Conservation (phyloP, 73 alveolate genomes). For the Paramecium sexaurelia region DNA sequence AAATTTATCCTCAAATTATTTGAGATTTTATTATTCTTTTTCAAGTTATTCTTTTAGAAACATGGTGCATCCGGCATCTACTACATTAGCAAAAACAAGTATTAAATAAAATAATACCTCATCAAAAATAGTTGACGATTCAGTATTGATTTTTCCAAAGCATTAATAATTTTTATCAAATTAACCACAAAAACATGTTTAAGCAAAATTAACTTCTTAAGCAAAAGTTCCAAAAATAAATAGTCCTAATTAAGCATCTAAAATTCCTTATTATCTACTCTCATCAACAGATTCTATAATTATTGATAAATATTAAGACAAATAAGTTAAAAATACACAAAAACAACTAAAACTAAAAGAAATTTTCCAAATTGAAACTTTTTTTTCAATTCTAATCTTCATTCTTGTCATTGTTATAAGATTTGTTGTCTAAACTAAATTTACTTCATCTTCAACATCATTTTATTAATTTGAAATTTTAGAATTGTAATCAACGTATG, state of each 20-base stretch:
- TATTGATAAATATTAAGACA: constrained; percentile 28
- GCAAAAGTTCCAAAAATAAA: constrained; percentile 54
- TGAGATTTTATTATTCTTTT: neutral
- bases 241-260: neutral
- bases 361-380: constrained; percentile 30
- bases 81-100: constrained; percentile 41
- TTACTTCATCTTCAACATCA: neutral
- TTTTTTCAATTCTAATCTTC: constrained; percentile 26
- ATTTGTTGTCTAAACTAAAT: neutral
- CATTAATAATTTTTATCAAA: neutral
- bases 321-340: constrained; percentile 32
- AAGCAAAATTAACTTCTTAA: neutral
- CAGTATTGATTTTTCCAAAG: neutral
- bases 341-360: constrained; percentile 41
- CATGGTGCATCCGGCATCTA: constrained; percentile 60
- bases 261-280: neutral
- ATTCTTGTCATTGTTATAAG: neutral
- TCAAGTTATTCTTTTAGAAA: constrained; percentile 14
- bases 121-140: neutral
- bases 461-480: neutral
- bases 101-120: constrained; percentile 15
- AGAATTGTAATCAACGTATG: neutral
- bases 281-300: neutral
- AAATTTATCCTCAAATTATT: neutral
- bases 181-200: constrained; percentile 28